Evolutionary conservation across 2,329 filamentous ascomycete genomes (phyloP), one percentile per base, ranked within the genome.

Genomic region (Leptodontidium sp.): DNA sequence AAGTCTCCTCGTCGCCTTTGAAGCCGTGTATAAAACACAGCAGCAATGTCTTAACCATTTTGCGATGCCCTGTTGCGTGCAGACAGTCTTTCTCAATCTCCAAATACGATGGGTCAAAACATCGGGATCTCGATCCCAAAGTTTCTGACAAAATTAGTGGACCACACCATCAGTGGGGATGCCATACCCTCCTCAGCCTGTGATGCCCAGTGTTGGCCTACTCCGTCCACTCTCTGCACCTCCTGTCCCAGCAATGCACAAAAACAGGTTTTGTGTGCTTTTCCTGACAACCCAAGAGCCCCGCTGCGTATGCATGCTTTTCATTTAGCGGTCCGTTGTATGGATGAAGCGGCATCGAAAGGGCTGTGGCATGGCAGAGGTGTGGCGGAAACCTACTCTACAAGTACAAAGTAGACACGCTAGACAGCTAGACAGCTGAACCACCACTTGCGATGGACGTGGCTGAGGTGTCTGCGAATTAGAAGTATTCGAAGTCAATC

Each of bases 11-110:
- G 73, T 85, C 85, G 52, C 91, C 91, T 86, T 91, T 73, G 84
- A 93, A 93, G 58, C 91, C 91, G 78, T 93, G 91, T 61, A 93
- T 88, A 77, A 93, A 93, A 77, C 90, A 91, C 8, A 93, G 83
- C 2, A 93, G 80, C 4, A 93, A 78, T 26, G 90, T 91, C 77
- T 85, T 85, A 79, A 84, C 84, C 82, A 84, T 85, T 61, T 75
- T 82, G 75, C 32, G 29, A 52, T 29, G 32, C 32, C 32, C 32
- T 35, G 32, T 35, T 35, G 32, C 32, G 32, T 35, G 32, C 32
- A 35, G 32, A 35, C 32, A 5, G 32, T 35, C 32, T 35, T 35
- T 35, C 32, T 35, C 32, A 4, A 35, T 35, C 32, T 35, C 32
- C 32, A 35, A 35, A 35, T 35, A 35, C 32, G 32, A 9, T 35